phyloP scores from a whole-genome alignment of 1,284 basidiomycete genomes.

The Naganishia liquefaciens region DNA sequence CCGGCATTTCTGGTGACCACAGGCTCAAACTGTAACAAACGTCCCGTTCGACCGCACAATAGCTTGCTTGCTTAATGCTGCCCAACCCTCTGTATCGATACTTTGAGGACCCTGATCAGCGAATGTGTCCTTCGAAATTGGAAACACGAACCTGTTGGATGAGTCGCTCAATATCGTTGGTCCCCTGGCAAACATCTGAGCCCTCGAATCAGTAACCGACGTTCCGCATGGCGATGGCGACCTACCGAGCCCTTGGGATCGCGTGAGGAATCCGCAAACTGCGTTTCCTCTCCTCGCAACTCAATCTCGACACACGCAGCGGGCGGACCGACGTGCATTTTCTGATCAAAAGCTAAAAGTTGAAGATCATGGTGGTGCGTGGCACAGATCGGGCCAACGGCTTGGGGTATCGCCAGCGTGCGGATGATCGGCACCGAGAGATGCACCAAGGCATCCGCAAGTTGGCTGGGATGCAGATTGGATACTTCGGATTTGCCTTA shows the following conservation, averaged over 20 bases:
- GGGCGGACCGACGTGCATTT: constrained; percentile 22
- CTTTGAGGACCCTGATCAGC: neutral
- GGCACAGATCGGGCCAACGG: constrained; percentile 1
- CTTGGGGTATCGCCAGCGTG: neutral
- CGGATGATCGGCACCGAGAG: constrained; percentile 5
- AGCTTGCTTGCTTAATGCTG: neutral
- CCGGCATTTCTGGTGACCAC: too few species aligned
- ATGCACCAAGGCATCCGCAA: constrained; percentile 8
- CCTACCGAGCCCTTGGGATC: constrained; percentile 15
- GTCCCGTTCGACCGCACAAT: constrained; percentile 11
- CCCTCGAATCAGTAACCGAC: neutral
- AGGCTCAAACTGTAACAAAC: constrained; percentile 4
- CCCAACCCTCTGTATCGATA: neutral
- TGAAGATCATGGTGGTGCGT: constrained; percentile 10
- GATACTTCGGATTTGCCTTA: neutral
- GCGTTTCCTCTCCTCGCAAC: neutral
- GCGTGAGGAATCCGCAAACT: neutral
- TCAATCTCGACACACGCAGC: constrained; percentile 5
- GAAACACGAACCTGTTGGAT: neutral
- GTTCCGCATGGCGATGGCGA: neutral
- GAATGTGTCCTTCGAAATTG: too few species aligned
- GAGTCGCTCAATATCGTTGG: neutral
- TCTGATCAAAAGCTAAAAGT: constrained; percentile 1
- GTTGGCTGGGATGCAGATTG: neutral
- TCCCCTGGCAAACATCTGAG: constrained; percentile 7